phyloP scores from a whole-genome alignment of 177 flowering plant genomes.

The Vitis hybrid region DNA sequence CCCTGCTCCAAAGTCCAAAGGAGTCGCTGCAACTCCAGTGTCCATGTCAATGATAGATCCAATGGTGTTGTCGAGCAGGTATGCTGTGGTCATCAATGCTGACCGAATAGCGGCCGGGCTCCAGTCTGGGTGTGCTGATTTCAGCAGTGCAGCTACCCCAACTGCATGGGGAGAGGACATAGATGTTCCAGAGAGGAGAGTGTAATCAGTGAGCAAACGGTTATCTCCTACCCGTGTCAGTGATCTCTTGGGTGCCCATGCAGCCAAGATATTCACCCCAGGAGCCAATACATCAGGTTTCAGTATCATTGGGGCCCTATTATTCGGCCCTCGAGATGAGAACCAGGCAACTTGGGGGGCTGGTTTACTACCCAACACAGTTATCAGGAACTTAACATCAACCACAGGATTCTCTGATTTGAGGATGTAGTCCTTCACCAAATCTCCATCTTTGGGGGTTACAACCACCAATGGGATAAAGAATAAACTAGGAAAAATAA shows the following conservation, averaged over 20 bases:
- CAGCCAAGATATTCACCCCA: slow-evolving; percentile 33
- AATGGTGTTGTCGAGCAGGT: slow-evolving; percentile 25
- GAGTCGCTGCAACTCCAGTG: slow-evolving; percentile 21
- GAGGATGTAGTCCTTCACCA: slow-evolving; percentile 19
- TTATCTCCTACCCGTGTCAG: slow-evolving; percentile 18
- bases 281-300: slow-evolving; percentile 43
- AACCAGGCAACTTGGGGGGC: slow-evolving; percentile 38
- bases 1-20: slow-evolving; percentile 29
- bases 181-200: slow-evolving; percentile 33
- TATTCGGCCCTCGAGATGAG: slow-evolving; percentile 35
- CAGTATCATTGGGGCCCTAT: slow-evolving; percentile 25
- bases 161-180: slow-evolving; percentile 38
- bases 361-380: slow-evolving; percentile 30
- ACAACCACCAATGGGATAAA: slow-evolving; percentile 31
- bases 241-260: slow-evolving; percentile 32
- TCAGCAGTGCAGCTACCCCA: slow-evolving; percentile 38
- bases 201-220: slow-evolving; percentile 30
- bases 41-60: slow-evolving; percentile 27
- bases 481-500: too few species aligned
- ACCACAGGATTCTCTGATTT: slow-evolving; percentile 2
- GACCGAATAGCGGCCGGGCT: slow-evolving; percentile 38
- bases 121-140: slow-evolving; percentile 36
- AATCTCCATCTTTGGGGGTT: slow-evolving; percentile 18
- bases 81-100: slow-evolving; percentile 43
- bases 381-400: slow-evolving; percentile 25